Conservation (phyloP, 257 asterid genomes). For the Ocimum tenuiflorum region DNA sequence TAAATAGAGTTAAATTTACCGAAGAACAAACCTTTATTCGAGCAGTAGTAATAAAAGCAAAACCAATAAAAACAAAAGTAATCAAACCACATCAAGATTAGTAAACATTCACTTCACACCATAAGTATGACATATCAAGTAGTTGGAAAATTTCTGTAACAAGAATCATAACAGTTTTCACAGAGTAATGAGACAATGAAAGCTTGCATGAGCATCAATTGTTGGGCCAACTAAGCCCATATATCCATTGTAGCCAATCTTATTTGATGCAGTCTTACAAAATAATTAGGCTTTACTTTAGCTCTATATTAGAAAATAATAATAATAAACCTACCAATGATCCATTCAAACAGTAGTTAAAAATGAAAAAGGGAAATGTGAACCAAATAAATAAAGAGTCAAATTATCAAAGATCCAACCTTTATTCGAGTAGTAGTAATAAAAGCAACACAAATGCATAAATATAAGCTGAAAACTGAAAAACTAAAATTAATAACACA, state of each 20-base stretch:
- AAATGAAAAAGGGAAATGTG: too few relatives aligned
- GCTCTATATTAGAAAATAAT: background rate
- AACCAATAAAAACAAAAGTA: too few relatives aligned
- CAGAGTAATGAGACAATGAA: background rate
- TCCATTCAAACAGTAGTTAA: too few relatives aligned
- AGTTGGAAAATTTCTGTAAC: background rate
- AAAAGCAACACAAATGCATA: background rate
- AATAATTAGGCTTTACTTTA: background rate
- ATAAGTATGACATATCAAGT: too few relatives aligned
- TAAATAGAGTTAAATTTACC: too few relatives aligned
- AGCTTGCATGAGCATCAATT: background rate
- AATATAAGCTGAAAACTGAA: background rate
- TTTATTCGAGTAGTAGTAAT: too few relatives aligned
- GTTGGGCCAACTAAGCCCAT: background rate
- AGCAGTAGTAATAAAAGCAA: too few relatives aligned
- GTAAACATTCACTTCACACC: background rate
- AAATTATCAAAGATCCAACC: too few relatives aligned
- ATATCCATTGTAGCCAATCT: background rate
- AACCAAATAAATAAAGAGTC: too few relatives aligned
- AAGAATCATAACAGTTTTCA: background rate
- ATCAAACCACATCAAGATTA: too few relatives aligned
- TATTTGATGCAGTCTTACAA: background rate
- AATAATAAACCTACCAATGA: background rate
- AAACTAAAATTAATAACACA: too few relatives aligned
- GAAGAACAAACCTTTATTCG: too few relatives aligned